Evolutionary conservation across 202 grass and related monocot species (phyloP), one percentile per base, ranked within the genome.

Genomic region (Panicum hallii): DNA sequence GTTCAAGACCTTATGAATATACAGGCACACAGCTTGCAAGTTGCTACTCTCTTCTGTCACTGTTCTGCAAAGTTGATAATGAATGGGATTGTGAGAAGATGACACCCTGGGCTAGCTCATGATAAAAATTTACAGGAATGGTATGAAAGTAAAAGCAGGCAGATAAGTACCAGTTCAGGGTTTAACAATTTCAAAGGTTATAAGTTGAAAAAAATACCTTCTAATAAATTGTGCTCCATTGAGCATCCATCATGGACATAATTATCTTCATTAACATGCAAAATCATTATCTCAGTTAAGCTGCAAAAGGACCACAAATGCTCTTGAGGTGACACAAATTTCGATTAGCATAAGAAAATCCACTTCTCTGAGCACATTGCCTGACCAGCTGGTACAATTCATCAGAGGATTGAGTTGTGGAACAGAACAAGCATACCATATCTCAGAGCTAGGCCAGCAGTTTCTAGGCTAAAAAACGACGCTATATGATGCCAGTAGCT

Each of bases 341-440:
- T 22, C 44, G 26, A 53, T 42, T 6, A 44, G 32, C 56, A 47
- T 64, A 54, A 52, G 20, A 19, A 65, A 79, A 47, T 71, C 54
- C 26, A 65, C 30, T 34, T 32, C 70, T 52, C 9, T 5, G 1
- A 57, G 28, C 47, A 42, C 38, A 41, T 57, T 63, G 6, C 46
- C 52, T 26, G 32, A 43, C 2, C 11, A 14, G 32, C 11, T 38
- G 16, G 32, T 42, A 74, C 14, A 77, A 49, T 36, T 72, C 60
- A 56, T 50, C 42, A 49, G 32, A 82, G 67, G 38, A 66, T 62
- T 81, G 22, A 77, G 70, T 20, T 77, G 28, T 36, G 30, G 4
- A 79, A 70, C 40, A 82, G n/a, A 78, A 58, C n/a, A 34, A 16
- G 56, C 10, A 60, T 20, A 85, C 36, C 22, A 90, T 70, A 53